A percentile compares a stretch with the other conserved stretches of the same genome.
phyloP scores from a whole-genome alignment of 2,329 filamentous ascomycete genomes.

The Fusarium brevicatenulatum region DNA sequence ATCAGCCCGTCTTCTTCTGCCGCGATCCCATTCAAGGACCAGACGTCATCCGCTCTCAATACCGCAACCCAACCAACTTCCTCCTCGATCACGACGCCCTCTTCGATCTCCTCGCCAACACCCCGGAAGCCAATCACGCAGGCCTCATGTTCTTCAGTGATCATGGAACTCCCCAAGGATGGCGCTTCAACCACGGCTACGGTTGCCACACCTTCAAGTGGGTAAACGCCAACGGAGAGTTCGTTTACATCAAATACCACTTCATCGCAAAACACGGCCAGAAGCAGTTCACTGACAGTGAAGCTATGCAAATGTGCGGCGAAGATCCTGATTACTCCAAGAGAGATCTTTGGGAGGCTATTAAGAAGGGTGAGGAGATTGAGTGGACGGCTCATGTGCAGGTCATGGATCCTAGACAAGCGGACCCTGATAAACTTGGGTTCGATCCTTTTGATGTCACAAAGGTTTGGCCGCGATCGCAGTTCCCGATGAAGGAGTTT shows the following conservation, averaged over 20 bases:
- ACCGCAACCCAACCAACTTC: constrained; percentile 6
- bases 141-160: constrained; percentile 11
- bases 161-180: constrained; percentile 2
- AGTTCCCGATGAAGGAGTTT: constrained; percentile 9
- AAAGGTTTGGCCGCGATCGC: not conserved
- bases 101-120: constrained; percentile 3
- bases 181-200: constrained; percentile 15
- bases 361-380: constrained; percentile 12
- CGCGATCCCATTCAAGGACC: constrained; percentile 11
- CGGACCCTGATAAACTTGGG: not conserved
- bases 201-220: constrained; percentile 13
- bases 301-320: constrained; percentile 11
- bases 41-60: constrained; percentile 10
- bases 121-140: not conserved
- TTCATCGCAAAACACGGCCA: constrained; percentile 14
- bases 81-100: constrained; percentile 3
- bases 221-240: constrained; percentile 4
- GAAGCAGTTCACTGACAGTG: constrained; percentile 6
- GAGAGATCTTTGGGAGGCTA: constrained; percentile 10
- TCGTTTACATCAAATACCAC: constrained; percentile 12
- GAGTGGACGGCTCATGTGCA: constrained; percentile 9
- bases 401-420: constrained; percentile 10
- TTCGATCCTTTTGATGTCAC: constrained; percentile 9
- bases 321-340: constrained; percentile 7
- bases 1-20: constrained; percentile 8